Evolutionary conservation across 2,329 filamentous ascomycete genomes (phyloP).

Genomic region (Clonostachys solani): DNA sequence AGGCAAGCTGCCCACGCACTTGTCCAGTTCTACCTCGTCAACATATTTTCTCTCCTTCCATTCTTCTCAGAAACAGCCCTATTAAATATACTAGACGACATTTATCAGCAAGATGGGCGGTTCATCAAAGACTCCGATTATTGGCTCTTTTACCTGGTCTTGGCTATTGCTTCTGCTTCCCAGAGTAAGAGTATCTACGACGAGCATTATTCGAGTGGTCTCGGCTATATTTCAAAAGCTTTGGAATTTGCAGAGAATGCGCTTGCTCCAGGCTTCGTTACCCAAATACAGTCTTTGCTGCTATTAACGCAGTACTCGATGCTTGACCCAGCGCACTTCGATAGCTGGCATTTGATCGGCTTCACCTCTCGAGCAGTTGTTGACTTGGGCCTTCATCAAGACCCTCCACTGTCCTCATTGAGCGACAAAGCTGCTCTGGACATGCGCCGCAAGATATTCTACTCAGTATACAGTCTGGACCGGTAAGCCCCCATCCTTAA

Average conservation of each 20-base stretch:
- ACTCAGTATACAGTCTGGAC: constrained; percentile 87
- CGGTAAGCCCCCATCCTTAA: constrained; percentile 45
- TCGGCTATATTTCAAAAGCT: constrained; percentile 58
- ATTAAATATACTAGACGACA: constrained; percentile 72
- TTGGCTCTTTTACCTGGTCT: constrained; percentile 85
- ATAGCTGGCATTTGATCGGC: constrained; percentile 90
- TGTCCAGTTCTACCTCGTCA: constrained; percentile 80
- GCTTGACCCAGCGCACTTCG: constrained; percentile 85
- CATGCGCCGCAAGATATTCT: constrained; percentile 77
- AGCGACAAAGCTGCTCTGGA: constrained; percentile 69
- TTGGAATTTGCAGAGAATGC: constrained; percentile 77
- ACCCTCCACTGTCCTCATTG: constrained; percentile 68
- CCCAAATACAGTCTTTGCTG: constrained; percentile 82
- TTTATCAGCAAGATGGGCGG: constrained; percentile 69
- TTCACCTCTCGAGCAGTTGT: constrained; percentile 84
- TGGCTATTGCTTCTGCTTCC: constrained; percentile 75
- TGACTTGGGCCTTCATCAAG: constrained; percentile 90
- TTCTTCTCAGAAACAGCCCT: constrained; percentile 78
- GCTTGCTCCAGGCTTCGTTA: constrained; percentile 77
- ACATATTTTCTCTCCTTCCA: constrained; percentile 75
- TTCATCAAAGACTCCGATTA: constrained; percentile 66
- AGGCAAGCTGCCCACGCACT: constrained; percentile 64
- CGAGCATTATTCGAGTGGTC: constrained; percentile 52
- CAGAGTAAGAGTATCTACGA: constrained; percentile 68
- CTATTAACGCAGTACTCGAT: constrained; percentile 86